These are phyloP conservation scores for Apiospora rasikravindrae DNA, from an alignment of 2,329 filamentous ascomycete genomes.

Conservation along the genomic window DNA sequence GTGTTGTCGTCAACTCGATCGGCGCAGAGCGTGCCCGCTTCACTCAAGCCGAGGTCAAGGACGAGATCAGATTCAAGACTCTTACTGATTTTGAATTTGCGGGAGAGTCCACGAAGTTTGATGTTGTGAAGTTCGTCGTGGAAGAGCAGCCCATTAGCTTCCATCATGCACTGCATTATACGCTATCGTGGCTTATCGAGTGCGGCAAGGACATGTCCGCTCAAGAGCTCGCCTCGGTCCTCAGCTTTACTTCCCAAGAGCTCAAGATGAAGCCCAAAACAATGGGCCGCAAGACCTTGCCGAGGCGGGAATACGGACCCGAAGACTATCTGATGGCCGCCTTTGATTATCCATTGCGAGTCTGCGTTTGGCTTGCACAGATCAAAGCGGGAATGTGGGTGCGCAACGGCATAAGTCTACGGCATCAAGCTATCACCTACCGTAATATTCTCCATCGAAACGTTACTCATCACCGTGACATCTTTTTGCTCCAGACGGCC, in stretches of 20 bases:
- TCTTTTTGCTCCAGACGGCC: slow-evolving; percentile 91
- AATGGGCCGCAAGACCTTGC: slow-evolving; percentile 64
- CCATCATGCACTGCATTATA: slow-evolving; percentile 96
- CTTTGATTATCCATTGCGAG: slow-evolving; percentile 91
- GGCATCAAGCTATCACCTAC: slow-evolving; percentile 94
- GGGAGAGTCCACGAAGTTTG: slow-evolving; percentile 57
- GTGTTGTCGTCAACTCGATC: slow-evolving; percentile 86
- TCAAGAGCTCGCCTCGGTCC: slow-evolving; percentile 68
- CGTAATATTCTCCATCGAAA: slow-evolving; percentile 88
- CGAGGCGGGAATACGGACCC: slow-evolving; percentile 61
- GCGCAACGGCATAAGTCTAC: slow-evolving; percentile 91
- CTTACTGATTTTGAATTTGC: slow-evolving; percentile 84
- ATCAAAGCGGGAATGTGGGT: slow-evolving; percentile 99
- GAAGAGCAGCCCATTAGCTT: slow-evolving; percentile 94
- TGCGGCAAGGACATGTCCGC: slow-evolving; percentile 77
- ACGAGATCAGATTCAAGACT: slow-evolving; percentile 81
- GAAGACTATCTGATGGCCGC: slow-evolving; percentile 85
- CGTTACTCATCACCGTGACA: slow-evolving; percentile 91
- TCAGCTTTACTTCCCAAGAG: slow-evolving; percentile 75
- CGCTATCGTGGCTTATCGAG: slow-evolving; percentile 93
- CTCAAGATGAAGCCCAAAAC: slow-evolving; percentile 68
- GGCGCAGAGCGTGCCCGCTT: slow-evolving; percentile 89
- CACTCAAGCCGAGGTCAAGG: slow-evolving; percentile 84
- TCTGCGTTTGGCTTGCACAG: slow-evolving; percentile 95
- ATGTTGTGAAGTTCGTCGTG: slow-evolving; percentile 85